Conservation (phyloP, 2,329 filamentous ascomycete genomes). For the Pochonia chlamydosporia region DNA sequence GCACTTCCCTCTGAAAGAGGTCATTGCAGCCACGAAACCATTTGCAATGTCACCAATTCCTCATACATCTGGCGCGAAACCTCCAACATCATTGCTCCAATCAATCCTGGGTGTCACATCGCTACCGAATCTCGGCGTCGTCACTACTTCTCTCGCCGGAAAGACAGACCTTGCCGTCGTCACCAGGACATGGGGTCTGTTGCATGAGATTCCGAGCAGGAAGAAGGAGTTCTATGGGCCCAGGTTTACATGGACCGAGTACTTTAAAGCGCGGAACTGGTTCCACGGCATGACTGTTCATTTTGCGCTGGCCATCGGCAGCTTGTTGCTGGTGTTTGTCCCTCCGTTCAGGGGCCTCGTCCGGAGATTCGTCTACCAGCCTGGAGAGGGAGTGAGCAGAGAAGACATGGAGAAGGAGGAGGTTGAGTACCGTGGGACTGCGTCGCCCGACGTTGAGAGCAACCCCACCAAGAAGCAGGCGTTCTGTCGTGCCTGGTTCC, state of each 20-base stretch:
- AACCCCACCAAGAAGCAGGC: constrained; percentile 40
- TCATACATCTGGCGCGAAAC: constrained; percentile 28
- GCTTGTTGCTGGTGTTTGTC: constrained; percentile 36
- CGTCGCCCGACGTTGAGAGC: constrained; percentile 48
- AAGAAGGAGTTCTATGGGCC: constrained; percentile 49
- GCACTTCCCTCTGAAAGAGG: constrained; percentile 40
- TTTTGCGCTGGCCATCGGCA: constrained; percentile 37
- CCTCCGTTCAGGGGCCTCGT: constrained; percentile 40
- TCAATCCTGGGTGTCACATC: constrained; percentile 43
- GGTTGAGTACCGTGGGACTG: constrained; percentile 59
- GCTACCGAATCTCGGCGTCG: constrained; percentile 46
- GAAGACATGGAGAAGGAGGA: constrained; percentile 53
- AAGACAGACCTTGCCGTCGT: constrained; percentile 49
- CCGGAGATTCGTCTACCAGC: constrained; percentile 40
- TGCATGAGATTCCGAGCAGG: constrained; percentile 38
- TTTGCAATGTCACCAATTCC: constrained; percentile 54
- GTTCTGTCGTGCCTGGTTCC: constrained; percentile 47
- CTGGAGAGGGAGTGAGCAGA: constrained; percentile 47
- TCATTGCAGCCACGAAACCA: constrained; percentile 40
- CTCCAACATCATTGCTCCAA: constrained; percentile 29
- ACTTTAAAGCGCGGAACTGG: constrained; percentile 43
- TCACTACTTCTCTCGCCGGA: constrained; percentile 47
- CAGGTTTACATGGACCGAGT: constrained; percentile 55
- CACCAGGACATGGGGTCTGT: constrained; percentile 58
- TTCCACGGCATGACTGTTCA: constrained; percentile 45